These are phyloP conservation scores for Fusarium torulosum DNA, from an alignment of 2,329 filamentous ascomycete genomes.

Conservation along the genomic window DNA sequence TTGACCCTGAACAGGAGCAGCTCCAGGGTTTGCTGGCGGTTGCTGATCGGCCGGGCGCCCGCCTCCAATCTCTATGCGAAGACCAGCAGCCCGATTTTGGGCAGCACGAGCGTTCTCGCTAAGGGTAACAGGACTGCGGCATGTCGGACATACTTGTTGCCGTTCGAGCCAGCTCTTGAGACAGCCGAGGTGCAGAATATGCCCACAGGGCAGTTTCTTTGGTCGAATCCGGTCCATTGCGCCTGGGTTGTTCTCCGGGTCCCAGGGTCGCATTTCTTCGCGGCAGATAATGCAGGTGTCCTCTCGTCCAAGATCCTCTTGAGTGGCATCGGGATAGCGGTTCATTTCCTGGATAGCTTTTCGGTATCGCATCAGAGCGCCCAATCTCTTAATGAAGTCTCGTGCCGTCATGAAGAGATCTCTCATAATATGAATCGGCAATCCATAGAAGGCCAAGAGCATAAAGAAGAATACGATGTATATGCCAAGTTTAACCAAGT, in stretches of 20 bases:
- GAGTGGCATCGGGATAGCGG: constrained; percentile 89
- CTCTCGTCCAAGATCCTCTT: constrained; percentile 85
- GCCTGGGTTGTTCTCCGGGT: constrained; percentile 67
- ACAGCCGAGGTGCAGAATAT: constrained; percentile 94
- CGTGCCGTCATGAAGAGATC: constrained; percentile 95
- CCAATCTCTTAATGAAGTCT: constrained; percentile 90
- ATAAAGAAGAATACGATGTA: constrained; percentile 95
- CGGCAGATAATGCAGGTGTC: constrained; percentile 98
- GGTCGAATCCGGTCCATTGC: constrained; percentile 86
- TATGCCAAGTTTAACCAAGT: constrained; percentile 90
- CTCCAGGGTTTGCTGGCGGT: constrained; percentile 42
- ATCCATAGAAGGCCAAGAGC: constrained; percentile 90
- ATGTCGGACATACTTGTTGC: constrained; percentile 97
- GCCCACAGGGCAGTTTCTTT: constrained; percentile 96
- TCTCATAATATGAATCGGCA: constrained; percentile 96
- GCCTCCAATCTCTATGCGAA: constrained; percentile 51
- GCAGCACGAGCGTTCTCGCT: constrained; percentile 47
- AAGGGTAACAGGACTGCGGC: constrained; percentile 78
- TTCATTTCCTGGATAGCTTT: constrained; percentile 96
- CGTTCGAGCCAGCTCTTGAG: constrained; percentile 97
- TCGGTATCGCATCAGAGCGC: constrained; percentile 88
- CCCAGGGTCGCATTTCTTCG: constrained; percentile 92
- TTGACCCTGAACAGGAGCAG: constrained; percentile 38
- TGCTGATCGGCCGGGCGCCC: constrained; percentile 41
- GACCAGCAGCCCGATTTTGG: constrained; percentile 48